Base-by-base conservation (phyloP, 2,329 filamentous ascomycete genomes). In the Raffaelea albimanens region DNA sequence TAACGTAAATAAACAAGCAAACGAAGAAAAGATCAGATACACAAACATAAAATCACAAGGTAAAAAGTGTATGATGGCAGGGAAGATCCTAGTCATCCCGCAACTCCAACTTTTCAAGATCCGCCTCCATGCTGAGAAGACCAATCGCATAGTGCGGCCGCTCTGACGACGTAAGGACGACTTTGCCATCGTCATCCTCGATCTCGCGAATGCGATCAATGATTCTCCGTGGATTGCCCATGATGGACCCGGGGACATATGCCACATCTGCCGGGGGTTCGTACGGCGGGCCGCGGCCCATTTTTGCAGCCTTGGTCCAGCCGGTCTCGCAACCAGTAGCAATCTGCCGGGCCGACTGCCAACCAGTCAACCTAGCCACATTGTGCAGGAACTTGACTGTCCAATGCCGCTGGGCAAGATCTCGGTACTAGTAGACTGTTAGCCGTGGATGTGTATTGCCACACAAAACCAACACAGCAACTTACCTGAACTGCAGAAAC, bases 281-380 rank as follows among this genome's bases (percentile, higher is more conserved):
- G 61, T 95, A 96, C 1, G 80, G 80, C 4, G 89, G 88, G 0
- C 89, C 91, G 41, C 80, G 75, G 0, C 86, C 86, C 56, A 85
- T 70, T 52, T 82, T 76, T 3, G 79, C 84, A 1, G 85, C 82
- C 59, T 83, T 86, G 50, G 78, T 73, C 93, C 93, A 98, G 0
- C 81, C 76, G 3, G 81, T 83, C 63, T 97, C 90, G 62, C 88
- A 95, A 1, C 88, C 89, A 43, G 78, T 73, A 0, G 87, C 87
- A 53, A 96, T 91, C 38, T 89, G 80, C 31, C 80, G 76, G 2
- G 88, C 85, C 1, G 85, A 88, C 57, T 88, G 84, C 85, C 88
- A 96, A 1, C 93, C 93, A 0, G 88, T 95, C 8, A 93, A 71
- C 2, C 82, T 78, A 2, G 85, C 79, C 36, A 95, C 82, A 56